These are phyloP conservation scores for Excoecaria cochinchinensis DNA, from an alignment of 345 rosid genomes.

Conservation along the genomic window DNA sequence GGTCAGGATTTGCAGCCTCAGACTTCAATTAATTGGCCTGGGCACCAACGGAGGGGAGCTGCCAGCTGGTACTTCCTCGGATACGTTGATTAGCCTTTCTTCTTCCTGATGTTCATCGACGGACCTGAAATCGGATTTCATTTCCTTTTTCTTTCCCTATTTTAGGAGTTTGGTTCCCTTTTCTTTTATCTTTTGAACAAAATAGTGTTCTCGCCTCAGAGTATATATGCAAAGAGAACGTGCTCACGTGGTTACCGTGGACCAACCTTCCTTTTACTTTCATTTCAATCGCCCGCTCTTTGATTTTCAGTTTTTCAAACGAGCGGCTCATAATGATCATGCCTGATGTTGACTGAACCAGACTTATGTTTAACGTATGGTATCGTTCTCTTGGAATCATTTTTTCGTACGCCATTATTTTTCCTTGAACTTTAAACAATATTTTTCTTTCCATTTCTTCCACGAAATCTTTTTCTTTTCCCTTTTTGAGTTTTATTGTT, in stretches of 20 bases:
- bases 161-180: not conserved
- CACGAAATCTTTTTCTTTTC: not conserved
- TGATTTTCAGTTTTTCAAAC: not conserved
- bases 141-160: conserved; percentile 24
- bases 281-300: not conserved
- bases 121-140: conserved; percentile 47
- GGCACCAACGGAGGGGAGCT: not conserved
- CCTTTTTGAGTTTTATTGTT: too few relatives aligned
- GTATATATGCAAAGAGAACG: not conserved
- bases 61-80: not conserved
- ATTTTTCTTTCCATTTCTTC: not conserved
- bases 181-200: conserved; percentile 9
- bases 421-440: not conserved
- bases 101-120: conserved; percentile 22
- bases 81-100: not conserved
- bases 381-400: conserved; percentile 8
- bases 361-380: not conserved
- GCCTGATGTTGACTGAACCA: not conserved
- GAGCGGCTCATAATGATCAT: not conserved
- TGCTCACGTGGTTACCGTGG: conserved; percentile 3
- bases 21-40: not conserved
- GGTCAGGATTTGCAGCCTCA: conserved; percentile 12
- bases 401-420: too few relatives aligned
- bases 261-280: not conserved
- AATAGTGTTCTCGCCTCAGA: not conserved